Evolutionary conservation across 306 rosid genomes (phyloP).

Genomic region (Cucurbita moschata): DNA sequence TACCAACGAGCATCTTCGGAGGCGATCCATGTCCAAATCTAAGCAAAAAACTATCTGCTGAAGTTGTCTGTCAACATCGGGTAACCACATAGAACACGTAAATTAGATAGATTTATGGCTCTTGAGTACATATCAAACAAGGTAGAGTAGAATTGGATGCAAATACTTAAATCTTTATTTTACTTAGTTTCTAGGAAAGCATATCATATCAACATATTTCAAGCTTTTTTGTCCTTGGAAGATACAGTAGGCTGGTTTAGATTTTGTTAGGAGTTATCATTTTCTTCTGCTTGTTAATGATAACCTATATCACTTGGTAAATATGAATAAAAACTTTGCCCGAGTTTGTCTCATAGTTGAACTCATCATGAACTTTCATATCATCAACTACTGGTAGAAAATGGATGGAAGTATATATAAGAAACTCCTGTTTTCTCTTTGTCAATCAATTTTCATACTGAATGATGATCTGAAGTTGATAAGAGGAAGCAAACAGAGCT

Average conservation of each 20-base stretch:
- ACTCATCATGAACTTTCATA: neutral
- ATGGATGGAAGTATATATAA: no score
- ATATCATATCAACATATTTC: neutral
- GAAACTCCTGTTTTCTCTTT: no score
- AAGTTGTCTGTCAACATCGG: constrained; percentile 43
- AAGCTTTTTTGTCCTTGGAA: neutral
- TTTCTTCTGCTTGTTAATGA: neutral
- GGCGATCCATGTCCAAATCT: constrained; percentile 54
- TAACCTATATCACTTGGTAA: neutral
- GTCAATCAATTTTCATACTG: neutral
- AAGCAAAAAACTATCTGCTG: constrained; percentile 42
- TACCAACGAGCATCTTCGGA: constrained; percentile 38
- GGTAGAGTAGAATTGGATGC: neutral
- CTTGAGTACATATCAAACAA: neutral
- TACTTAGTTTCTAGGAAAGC: neutral
- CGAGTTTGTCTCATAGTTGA: neutral
- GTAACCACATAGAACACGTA: neutral
- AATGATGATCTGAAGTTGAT: neutral
- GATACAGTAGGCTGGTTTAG: neutral
- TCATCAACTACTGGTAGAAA: no score
- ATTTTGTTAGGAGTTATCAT: neutral
- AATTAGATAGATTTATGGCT: neutral
- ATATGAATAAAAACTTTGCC: neutral
- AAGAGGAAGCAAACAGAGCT: constrained; percentile 3
- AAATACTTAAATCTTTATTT: neutral